A percentile compares a stretch with the other conserved stretches of the same genome.
Evolutionary conservation across 129 eudicot species (phyloP).

Genomic region (Arctium minus): DNA sequence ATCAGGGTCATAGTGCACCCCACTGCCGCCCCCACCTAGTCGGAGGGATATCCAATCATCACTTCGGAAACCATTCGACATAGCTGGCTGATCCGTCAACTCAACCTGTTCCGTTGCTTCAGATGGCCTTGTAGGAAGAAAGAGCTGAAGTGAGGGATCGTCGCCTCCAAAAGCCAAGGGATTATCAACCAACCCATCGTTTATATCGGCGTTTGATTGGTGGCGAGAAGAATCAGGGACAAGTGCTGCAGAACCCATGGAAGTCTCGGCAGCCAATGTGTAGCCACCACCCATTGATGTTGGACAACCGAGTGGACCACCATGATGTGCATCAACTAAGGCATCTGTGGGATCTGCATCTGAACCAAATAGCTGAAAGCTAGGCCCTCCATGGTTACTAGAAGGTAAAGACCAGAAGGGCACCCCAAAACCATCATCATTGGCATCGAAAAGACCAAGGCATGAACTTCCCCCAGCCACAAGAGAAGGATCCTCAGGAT

Average conservation of each 20-base stretch:
- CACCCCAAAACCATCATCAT: constrained; percentile 55
- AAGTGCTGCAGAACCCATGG: constrained; percentile 52
- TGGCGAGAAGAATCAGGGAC: constrained; percentile 40
- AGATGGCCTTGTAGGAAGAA: constrained; percentile 87
- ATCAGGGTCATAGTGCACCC: constrained; percentile 40
- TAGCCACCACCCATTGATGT: constrained; percentile 49
- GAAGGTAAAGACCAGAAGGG: constrained; percentile 67
- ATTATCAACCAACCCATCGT: constrained; percentile 61
- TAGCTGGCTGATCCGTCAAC: constrained; percentile 45
- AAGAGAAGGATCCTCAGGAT: constrained; percentile 43
- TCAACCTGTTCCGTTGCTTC: constrained; percentile 43
- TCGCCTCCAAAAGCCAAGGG: constrained; percentile 59
- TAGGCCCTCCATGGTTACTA: constrained; percentile 49
- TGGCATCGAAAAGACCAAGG: constrained; percentile 46
- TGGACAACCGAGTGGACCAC: constrained; percentile 33
- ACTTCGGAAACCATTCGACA: constrained; percentile 50
- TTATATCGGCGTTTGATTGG: constrained; percentile 32
- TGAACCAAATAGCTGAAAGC: constrained; percentile 70
- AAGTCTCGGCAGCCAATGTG: constrained; percentile 44
- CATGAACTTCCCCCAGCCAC: constrained; percentile 29
- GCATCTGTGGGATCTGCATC: constrained; percentile 51
- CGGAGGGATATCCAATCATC: constrained; percentile 98
- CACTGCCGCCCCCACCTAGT: constrained; percentile 67
- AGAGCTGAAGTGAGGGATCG: constrained; percentile 80
- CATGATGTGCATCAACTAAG: constrained; percentile 45